phyloP scores from a whole-genome alignment of 2,329 filamentous ascomycete species.

The Zalaria obscura region DNA sequence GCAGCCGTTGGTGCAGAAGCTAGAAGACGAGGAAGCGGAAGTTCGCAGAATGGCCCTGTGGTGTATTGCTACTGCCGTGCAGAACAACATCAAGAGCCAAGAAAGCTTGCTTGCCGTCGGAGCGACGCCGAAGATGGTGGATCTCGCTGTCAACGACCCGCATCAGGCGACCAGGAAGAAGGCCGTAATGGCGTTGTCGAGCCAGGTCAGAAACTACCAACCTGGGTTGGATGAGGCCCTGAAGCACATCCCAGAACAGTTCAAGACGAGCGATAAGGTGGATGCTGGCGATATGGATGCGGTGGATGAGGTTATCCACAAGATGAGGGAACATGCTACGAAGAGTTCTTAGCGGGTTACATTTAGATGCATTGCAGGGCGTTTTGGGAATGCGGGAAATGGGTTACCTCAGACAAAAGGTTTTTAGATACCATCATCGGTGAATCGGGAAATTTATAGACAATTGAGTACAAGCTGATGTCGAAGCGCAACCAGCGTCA shows the following conservation, averaged over 20 bases:
- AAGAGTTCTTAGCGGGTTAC: background rate
- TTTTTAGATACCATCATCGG: no score
- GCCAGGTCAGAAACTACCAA: conserved; percentile 77
- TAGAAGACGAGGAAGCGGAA: conserved; percentile 55
- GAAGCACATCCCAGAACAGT: conserved; percentile 50
- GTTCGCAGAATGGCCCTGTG: conserved; percentile 79
- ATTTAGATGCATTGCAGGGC: no score
- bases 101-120: conserved; percentile 51
- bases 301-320: conserved; percentile 42
- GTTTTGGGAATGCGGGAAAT: no score
- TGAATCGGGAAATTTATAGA: no score
- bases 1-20: conserved; percentile 59
- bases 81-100: conserved; percentile 84
- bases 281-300: conserved; percentile 80
- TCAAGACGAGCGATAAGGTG: conserved; percentile 42
- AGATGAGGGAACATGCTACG: conserved; percentile 14
- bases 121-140: conserved; percentile 56
- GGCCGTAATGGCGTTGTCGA: conserved; percentile 79
- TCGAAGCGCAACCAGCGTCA: no score
- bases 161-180: conserved; percentile 61
- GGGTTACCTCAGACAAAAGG: no score
- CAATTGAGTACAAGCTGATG: no score
- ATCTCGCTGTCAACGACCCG: conserved; percentile 45
- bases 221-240: conserved; percentile 52
- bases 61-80: conserved; percentile 87